A percentile compares a stretch with the other conserved stretches of the same genome.
phyloP scores from a whole-genome alignment of 768 basidiomycete species.

The Suillus bovinus region DNA sequence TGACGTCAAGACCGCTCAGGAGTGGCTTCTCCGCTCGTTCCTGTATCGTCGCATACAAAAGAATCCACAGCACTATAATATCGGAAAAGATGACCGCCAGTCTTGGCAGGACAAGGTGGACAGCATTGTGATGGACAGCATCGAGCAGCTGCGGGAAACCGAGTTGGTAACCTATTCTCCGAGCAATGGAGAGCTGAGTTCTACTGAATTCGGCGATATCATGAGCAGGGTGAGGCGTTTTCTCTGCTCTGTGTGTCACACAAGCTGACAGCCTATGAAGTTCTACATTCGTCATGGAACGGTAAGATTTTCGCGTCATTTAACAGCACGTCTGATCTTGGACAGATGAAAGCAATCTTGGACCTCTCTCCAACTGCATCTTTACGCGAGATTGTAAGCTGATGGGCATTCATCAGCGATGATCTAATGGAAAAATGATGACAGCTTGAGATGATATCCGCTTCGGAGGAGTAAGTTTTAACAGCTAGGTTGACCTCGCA shows the following conservation, averaged over 20 bases:
- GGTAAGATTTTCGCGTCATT: slow-evolving; percentile 36
- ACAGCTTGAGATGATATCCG: slow-evolving; percentile 65
- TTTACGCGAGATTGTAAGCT: slow-evolving; percentile 66
- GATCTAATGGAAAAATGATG: slow-evolving; percentile 5
- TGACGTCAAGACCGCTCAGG: slow-evolving; percentile 63
- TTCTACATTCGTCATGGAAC: slow-evolving; percentile 75
- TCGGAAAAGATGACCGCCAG: slow-evolving; percentile 54
- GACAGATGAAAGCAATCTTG: slow-evolving; percentile 70
- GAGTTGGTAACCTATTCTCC: slow-evolving; percentile 54
- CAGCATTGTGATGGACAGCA: slow-evolving; percentile 68
- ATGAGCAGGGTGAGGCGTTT: slow-evolving; percentile 71
- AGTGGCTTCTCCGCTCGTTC: slow-evolving; percentile 86
- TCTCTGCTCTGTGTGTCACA: slow-evolving; percentile 3
- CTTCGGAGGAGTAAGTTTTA: slow-evolving; percentile 62
- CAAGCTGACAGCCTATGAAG: slow-evolving; percentile 36
- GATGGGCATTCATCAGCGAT: background rate
- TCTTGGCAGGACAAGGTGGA: slow-evolving; percentile 74
- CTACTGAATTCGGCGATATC: slow-evolving; percentile 80
- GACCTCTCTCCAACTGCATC: slow-evolving; percentile 54
- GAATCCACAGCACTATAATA: slow-evolving; percentile 78
- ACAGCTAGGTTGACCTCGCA: background rate
- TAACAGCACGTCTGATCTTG: slow-evolving; percentile 8
- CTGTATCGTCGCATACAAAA: slow-evolving; percentile 82
- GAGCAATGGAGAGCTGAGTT: slow-evolving; percentile 45
- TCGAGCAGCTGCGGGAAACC: slow-evolving; percentile 58